Conservation (phyloP, 2,329 filamentous ascomycete genomes). For the Escovopsis sp. region DNA sequence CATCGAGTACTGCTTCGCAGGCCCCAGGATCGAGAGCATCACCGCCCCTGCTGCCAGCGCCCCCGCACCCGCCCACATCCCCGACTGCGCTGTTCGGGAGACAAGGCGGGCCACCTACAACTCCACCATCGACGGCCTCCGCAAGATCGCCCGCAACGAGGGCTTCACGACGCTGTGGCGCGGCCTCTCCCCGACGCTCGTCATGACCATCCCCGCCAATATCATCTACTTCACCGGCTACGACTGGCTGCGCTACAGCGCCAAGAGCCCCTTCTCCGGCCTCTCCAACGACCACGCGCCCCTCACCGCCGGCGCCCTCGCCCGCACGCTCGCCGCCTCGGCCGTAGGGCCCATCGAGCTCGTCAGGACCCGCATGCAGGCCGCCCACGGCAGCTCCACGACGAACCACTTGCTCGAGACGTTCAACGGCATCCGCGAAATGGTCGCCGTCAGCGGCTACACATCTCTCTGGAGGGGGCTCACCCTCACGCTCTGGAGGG, state of each 20-base stretch:
- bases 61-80: conserved; percentile 29
- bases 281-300: conserved; percentile 59
- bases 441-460: conserved; percentile 67
- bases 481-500: conserved; percentile 83
- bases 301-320: conserved; percentile 62
- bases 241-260: conserved; percentile 74
- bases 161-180: conserved; percentile 78
- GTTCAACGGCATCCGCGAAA: conserved; percentile 56
- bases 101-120: conserved; percentile 70
- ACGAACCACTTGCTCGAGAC: conserved; percentile 67
- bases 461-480: conserved; percentile 79
- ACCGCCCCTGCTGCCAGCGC: conserved; percentile 30
- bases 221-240: conserved; percentile 99
- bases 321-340: conserved; percentile 65
- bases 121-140: conserved; percentile 79
- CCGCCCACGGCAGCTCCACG: conserved; percentile 41
- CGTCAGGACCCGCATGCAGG: conserved; percentile 83
- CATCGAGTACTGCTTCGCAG: conserved; percentile 66
- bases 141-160: conserved; percentile 91
- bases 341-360: conserved; percentile 86
- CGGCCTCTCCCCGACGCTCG: conserved; percentile 79
- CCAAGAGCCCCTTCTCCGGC: conserved; percentile 53
- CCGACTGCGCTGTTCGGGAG: conserved; percentile 77
- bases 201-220: conserved; percentile 89
- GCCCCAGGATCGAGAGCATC: conserved; percentile 34